Evolutionary conservation across 805 yeast genomes (phyloP).

Genomic region (Wickerhamomyces bovis): DNA sequence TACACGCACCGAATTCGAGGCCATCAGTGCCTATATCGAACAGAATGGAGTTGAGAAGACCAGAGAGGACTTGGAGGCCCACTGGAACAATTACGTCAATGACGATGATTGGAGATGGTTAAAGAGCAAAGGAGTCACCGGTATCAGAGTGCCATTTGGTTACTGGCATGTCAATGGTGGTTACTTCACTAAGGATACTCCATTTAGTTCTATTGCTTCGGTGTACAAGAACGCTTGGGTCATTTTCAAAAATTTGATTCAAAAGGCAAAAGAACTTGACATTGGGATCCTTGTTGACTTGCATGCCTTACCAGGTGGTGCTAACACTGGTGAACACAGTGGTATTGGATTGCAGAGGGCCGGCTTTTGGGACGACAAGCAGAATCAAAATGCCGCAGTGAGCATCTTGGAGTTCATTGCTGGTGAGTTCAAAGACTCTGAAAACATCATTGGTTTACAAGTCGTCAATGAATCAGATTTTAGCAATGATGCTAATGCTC

Average conservation of each 20-base stretch:
- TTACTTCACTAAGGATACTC: slow-evolving; percentile 48
- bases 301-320: slow-evolving; percentile 91
- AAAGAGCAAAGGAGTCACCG: slow-evolving; percentile 58
- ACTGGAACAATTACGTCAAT: slow-evolving; percentile 57
- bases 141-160: slow-evolving; percentile 84
- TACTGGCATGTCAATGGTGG: slow-evolving; percentile 83
- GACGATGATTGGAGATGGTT: slow-evolving; percentile 83
- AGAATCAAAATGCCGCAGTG: slow-evolving; percentile 39
- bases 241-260: slow-evolving; percentile 47
- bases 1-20: slow-evolving; percentile 68
- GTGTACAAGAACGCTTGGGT: slow-evolving; percentile 78
- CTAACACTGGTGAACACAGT: slow-evolving; percentile 79
- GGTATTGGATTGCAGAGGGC: slow-evolving; percentile 59
- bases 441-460: slow-evolving; percentile 77
- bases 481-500: slow-evolving; percentile 45
- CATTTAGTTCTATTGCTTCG: slow-evolving; percentile 45
- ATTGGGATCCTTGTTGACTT: slow-evolving; percentile 79
- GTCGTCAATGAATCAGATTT: slow-evolving; percentile 80
- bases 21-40: slow-evolving; percentile 45
- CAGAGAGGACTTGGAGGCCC: slow-evolving; percentile 45
- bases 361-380: slow-evolving; percentile 53
- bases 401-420: slow-evolving; percentile 56
- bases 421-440: slow-evolving; percentile 45
- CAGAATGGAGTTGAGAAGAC: slow-evolving; percentile 51
- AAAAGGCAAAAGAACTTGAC: slow-evolving; percentile 50